Evolutionary conservation across 2,329 filamentous ascomycete species (phyloP), one percentile per base, ranked within the genome.

Genomic region (Ilyonectria sp.): DNA sequence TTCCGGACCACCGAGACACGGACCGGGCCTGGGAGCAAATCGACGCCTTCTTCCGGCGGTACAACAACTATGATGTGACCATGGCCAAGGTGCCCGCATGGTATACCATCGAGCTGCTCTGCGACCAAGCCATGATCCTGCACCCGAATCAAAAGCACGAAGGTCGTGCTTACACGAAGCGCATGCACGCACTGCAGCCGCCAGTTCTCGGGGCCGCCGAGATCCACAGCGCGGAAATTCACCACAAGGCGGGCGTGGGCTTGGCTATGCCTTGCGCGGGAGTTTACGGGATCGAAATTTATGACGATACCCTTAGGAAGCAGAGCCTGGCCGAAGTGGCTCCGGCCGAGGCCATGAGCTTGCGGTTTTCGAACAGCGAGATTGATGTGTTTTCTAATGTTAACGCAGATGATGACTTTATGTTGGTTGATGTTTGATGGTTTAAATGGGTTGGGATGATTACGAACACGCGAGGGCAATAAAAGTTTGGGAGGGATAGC

Each of bases 1-100:
- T 65, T 2, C 66, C 69, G 13, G 60, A 65, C 31, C 69, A 71
- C 46, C 52, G 55, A n/a, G 66, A 71, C 26, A 62, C 69, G 17
- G 66, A 71, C 17, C 63, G 69, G 17, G 69, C 69, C 5, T 71
- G 69, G 69, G 53, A 69, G n/a, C 69, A 71, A 23, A 46, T 71
- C 11, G 69, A 67, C 5, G 64, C 52, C 10, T 66, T 60, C 2
- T 71, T 71, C 54, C 60, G 46, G 31, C 67, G 69, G 13, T 71
- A 71, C 26, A 71, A 71, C 55, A 69, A 71, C 44, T 63, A 71
- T 17, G 63, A 65, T 8, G 52, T 63, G n/a, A 60, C 63, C 40
- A 71, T 71, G 69, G 63, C 57, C n/a, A 69, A 69, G 17, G 23
- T 69, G 9, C 66, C 69, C 4, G 63, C 69, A 10, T 71, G 69